phyloP scores from a whole-genome alignment of 192 early-diverging fungal species.

The Diversispora epigaea region DNA sequence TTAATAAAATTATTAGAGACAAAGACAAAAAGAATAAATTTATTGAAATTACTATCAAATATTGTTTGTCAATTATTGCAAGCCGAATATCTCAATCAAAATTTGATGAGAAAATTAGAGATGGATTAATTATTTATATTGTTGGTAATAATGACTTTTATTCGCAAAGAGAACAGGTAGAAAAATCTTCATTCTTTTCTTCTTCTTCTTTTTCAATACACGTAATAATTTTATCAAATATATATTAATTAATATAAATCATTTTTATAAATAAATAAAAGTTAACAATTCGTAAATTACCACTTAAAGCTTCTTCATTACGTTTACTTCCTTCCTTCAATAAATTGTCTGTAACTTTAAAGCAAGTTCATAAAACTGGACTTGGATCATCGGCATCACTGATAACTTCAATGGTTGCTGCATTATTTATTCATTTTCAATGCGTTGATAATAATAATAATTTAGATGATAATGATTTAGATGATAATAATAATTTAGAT shows the following conservation, averaged over 20 bases:
- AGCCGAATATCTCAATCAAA: constrained; percentile 33
- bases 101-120: constrained; percentile 35
- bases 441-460: constrained; percentile 33
- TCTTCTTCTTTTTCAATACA: no score
- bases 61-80: constrained; percentile 46
- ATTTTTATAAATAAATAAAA: constrained; percentile 32
- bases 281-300: constrained; percentile 51
- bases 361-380: constrained; percentile 90
- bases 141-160: constrained; percentile 98
- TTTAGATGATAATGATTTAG: constrained; percentile 32
- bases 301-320: constrained; percentile 58
- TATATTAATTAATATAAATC: background rate
- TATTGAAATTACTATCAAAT: constrained; percentile 59
- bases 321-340: constrained; percentile 60
- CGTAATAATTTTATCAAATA: constrained; percentile 1
- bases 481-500: constrained; percentile 29
- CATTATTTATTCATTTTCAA: constrained; percentile 74
- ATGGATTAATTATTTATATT: constrained; percentile 72
- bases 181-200: background rate
- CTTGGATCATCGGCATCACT: constrained; percentile 96
- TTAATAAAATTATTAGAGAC: constrained; percentile 29
- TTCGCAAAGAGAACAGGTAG: constrained; percentile 86
- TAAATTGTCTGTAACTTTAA: constrained; percentile 61
- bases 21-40: constrained; percentile 58
- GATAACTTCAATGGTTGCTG: constrained; percentile 86